These are phyloP conservation scores for Thelonectria discophora DNA, from an alignment of 2,329 filamentous ascomycete genomes.

Conservation along the genomic window DNA sequence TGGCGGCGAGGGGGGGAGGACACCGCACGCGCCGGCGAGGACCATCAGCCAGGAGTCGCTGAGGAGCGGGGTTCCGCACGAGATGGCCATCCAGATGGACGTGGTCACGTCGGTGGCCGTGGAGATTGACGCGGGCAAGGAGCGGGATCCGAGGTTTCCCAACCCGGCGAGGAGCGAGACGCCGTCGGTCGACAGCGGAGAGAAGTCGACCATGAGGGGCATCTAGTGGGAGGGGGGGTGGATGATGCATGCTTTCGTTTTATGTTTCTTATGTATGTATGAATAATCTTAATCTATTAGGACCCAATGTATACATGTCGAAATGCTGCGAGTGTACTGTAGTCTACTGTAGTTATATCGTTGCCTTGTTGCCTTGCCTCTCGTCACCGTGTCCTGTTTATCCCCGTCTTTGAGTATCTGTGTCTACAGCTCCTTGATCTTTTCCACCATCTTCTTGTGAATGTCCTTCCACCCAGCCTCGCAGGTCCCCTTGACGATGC, in stretches of 20 bases:
- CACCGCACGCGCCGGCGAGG: conserved; percentile 4
- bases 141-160: conserved; percentile 36
- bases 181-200: conserved; percentile 34
- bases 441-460: conserved; percentile 57
- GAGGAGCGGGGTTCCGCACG: conserved; percentile 35
- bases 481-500: conserved; percentile 60
- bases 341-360: background rate
- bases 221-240: conserved; percentile 9
- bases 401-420: too few relatives aligned
- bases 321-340: background rate
- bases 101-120: conserved; percentile 52
- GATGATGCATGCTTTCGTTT: background rate
- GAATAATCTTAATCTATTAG: conserved; percentile 14
- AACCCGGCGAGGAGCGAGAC: conserved; percentile 32
- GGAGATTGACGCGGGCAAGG: conserved; percentile 44
- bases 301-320: conserved; percentile 1
- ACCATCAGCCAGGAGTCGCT: conserved; percentile 44
- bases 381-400: background rate
- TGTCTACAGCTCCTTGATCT: conserved; percentile 44
- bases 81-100: conserved; percentile 52
- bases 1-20: conserved; percentile 13
- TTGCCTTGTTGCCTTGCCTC: background rate
- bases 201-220: conserved; percentile 21
- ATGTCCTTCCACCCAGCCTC: conserved; percentile 61
- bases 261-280: conserved; percentile 1